Base-by-base conservation (phyloP, 2,329 filamentous ascomycete genomes). In the Curvularia verruculosa region DNA sequence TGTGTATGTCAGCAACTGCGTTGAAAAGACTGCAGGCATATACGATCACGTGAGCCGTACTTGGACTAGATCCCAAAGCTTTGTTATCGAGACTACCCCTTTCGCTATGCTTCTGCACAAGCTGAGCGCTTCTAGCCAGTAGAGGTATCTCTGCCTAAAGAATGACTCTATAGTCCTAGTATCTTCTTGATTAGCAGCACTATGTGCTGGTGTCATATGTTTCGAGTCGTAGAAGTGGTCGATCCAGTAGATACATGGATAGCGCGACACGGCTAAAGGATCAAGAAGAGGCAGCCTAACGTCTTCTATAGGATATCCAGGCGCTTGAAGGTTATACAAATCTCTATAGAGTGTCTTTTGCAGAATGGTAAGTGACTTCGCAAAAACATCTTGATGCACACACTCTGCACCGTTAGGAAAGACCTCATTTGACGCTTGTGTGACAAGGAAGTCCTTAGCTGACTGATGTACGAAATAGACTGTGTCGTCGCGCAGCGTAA, bases 401-500 rank as follows among this genome's bases (percentile, higher is more conserved):
- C 4, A 5, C 18, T 41, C 29, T 19, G 43, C 4, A 31, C 75
- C 71, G 1, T 26, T 9, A 21, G 5, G 43, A 37, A 53, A 53
- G 26, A 36, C 21, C 1, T 43, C 26, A 4, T 26, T 19, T 9
- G 0, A 13, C 1, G 43, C 36, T 12, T 43, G 48, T 24, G 64
- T 29, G 6, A 59, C 23, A 0, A 83, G 54, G 58, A 70, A 79
- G 13, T 82, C 79, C 55, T 80, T 78, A 0, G 78, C 80, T 0
- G 79, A 81, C 52, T 79, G 74, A 56, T 82, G 78, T 1, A 81
- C 69, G 57, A 80, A 60, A 54, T 61, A 65, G 36, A 64, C 41
- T 13, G 29, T 57, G 21, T 58, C 49, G 9, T 58, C 37, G 41
- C 53, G 57, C 2, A 65, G n/a, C 13, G 57, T 64, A 46, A 64